Percentiles rank a stretch among this genome's conserved stretches.
Evolutionary conservation across 495 filamentous ascomycete genomes (phyloP).

Genomic region (Daldinia grandis): DNA sequence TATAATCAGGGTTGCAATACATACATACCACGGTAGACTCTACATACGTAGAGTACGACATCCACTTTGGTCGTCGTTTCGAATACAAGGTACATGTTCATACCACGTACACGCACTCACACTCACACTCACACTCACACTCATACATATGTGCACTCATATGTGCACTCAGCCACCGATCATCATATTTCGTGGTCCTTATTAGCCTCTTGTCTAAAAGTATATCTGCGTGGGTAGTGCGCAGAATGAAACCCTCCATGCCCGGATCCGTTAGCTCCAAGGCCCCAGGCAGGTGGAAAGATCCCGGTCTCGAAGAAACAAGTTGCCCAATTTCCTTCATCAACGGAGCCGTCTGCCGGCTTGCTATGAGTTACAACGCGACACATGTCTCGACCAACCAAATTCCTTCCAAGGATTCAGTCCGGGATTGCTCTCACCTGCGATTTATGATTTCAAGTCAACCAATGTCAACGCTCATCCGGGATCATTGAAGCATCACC

Average conservation of each 20-base stretch:
- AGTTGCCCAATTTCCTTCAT: slow-evolving; percentile 36
- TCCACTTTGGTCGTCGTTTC: not conserved
- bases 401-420: slow-evolving; percentile 29
- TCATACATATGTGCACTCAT: not conserved
- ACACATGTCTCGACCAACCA: slow-evolving; percentile 37
- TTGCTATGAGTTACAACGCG: slow-evolving; percentile 34
- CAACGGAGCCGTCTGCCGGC: slow-evolving; percentile 37
- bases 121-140: not conserved
- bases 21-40: slow-evolving; percentile 8
- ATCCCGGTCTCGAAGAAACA: slow-evolving; percentile 36
- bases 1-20: slow-evolving; percentile 30
- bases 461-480: slow-evolving; percentile 28
- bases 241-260: slow-evolving; percentile 45
- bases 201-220: slow-evolving; percentile 40
- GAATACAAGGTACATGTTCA: slow-evolving; percentile 1
- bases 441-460: slow-evolving; percentile 32
- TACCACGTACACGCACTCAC: not conserved
- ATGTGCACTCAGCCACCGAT: slow-evolving; percentile 39
- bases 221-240: slow-evolving; percentile 28
- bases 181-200: slow-evolving; percentile 29
- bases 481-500: slow-evolving; percentile 30
- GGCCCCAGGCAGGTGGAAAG: slow-evolving; percentile 32
- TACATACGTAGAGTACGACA: slow-evolving; percentile 22
- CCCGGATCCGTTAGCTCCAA: slow-evolving; percentile 38
- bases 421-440: slow-evolving; percentile 36